phyloP scores from a whole-genome alignment of 2,329 filamentous ascomycete genomes.

The Colletotrichum sp. region DNA sequence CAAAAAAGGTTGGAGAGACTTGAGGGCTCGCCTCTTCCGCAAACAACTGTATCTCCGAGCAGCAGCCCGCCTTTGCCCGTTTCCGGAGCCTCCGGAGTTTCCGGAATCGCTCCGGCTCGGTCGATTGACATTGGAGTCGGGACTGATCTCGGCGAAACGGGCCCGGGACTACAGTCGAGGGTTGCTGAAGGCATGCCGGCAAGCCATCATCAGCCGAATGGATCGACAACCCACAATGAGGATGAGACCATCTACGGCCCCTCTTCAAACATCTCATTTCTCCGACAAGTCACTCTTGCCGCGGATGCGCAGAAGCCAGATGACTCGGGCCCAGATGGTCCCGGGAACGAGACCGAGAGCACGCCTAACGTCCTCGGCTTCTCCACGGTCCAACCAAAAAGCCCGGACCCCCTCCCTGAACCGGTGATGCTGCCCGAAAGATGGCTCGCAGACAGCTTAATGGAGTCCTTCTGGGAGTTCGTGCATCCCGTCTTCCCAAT shows the following conservation, averaged over 20 bases:
- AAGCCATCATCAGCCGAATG: background rate
- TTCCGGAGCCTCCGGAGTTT: background rate
- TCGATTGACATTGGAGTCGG: background rate
- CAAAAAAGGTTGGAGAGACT: background rate
- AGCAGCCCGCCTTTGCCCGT: rapidly evolving
- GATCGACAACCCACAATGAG: background rate
- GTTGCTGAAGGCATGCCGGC: too few relatives aligned
- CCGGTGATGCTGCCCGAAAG: background rate
- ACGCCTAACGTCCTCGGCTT: background rate
- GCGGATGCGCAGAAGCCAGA: background rate
- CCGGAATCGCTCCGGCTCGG: background rate
- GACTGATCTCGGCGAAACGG: background rate
- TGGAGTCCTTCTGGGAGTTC: constrained; percentile 21
- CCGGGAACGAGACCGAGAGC: background rate
- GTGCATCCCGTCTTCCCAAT: constrained; percentile 24
- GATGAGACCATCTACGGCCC: background rate
- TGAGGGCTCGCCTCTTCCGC: background rate
- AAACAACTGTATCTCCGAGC: rapidly evolving
- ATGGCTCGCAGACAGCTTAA: constrained; percentile 6
- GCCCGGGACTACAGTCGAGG: rapidly evolving
- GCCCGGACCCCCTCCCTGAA: background rate
- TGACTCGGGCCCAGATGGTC: background rate
- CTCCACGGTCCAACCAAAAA: background rate
- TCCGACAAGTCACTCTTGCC: background rate
- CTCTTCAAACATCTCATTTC: background rate